phyloP scores from a whole-genome alignment of 352 stramenopile species.

The Aphanomyces invadans region DNA sequence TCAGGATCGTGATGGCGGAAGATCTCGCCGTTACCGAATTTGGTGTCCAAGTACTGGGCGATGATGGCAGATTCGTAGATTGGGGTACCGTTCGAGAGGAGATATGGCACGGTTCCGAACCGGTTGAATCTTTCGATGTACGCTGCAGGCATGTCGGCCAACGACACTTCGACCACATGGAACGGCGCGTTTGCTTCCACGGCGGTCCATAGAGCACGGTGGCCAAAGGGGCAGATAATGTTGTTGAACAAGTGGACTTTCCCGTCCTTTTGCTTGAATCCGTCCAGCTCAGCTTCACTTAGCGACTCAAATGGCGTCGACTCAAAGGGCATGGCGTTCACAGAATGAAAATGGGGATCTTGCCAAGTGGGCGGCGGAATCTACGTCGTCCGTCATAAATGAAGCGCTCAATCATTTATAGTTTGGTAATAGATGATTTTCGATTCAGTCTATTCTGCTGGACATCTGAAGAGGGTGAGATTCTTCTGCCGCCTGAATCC shows the following conservation, averaged over 20 bases:
- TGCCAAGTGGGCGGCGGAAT: too few species aligned
- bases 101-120: slow-evolving; percentile 9
- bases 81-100: background rate
- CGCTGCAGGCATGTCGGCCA: slow-evolving; percentile 3
- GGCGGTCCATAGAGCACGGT: slow-evolving; percentile 22
- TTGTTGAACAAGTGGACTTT: slow-evolving; percentile 17
- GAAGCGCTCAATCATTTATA: too few species aligned
- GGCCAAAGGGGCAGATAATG: slow-evolving; percentile 16
- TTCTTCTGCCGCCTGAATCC: too few species aligned
- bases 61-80: slow-evolving; percentile 21
- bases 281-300: background rate
- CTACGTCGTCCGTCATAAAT: too few species aligned
- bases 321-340: slow-evolving; percentile 4
- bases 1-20: slow-evolving; percentile 7
- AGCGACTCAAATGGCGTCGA: background rate
- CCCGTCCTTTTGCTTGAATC: slow-evolving; percentile 8
- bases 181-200: slow-evolving; percentile 12
- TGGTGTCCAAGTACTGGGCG: slow-evolving; percentile 17
- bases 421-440: too few species aligned
- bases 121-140: slow-evolving; percentile 25
- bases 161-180: background rate
- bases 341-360: too few species aligned
- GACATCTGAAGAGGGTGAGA: too few species aligned
- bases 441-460: too few species aligned
- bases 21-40: slow-evolving; percentile 6